Base-by-base conservation (phyloP, 305 asterid genomes). In the Withania somnifera region DNA sequence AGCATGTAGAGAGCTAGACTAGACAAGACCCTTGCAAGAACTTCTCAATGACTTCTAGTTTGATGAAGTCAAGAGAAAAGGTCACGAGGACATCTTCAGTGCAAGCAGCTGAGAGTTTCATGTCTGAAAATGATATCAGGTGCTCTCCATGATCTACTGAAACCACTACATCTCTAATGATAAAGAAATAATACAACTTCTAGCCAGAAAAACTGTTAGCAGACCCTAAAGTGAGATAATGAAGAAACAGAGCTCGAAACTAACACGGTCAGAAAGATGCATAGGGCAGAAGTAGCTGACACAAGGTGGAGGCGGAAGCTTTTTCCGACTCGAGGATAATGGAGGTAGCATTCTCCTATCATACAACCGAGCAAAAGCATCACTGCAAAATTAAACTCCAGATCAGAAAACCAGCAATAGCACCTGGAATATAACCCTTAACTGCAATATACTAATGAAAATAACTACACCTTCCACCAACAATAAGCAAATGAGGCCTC, bases 271-370 rank as follows among this genome's bases (percentile, higher is more conserved):
- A 54, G 98, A 90, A 53, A 95, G 97, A 89, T 97, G 99, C 97
- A 93, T 93, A 24, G 99, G 99, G 86, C 99, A 94, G 85, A 90
- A 91, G 86, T 92, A 94, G 91, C 90, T 90, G 86, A 97, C 97
- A 83, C 98, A 93, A 57, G 93, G 95, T 85, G 98, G 98, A 67
- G 98, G 95, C 50, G 93, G 87, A 86, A 87, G 84, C 89, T 88
- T 97, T 81, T 91, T 86, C 89, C 87, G 97, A 89, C 97, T 93
- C 83, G 98, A 94, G 82, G 99, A 95, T 58, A 97, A 83, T 52
- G 98, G 96, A 20, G 98, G 98, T 85, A 97, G 90, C 99, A 97
- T 97, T 86, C 98, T 81, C 86, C 99, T 92, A 87, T 97, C 99
- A 86, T 97, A 97, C 84, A 97, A 77, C 81, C 99, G 98, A 51